These are phyloP conservation scores for Ophiorrhiza pumila DNA, from an alignment of 257 asterid genomes.

Conservation along the genomic window DNA sequence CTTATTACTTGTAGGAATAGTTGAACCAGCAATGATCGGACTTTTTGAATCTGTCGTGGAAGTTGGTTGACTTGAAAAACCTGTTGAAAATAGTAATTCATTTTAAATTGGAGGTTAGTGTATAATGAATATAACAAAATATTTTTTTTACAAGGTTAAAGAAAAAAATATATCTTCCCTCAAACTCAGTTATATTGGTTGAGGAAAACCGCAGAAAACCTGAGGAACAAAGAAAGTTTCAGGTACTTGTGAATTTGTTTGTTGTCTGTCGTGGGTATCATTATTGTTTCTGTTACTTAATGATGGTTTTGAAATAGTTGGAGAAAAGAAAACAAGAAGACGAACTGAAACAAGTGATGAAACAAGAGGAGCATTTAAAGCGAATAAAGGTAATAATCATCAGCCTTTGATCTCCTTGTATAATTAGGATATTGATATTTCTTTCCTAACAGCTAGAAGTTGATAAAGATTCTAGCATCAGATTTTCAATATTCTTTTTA, in stretches of 20 bases:
- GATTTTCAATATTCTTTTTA: background rate
- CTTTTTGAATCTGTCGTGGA: no score
- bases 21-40: no score
- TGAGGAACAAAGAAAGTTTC: constrained; percentile 85
- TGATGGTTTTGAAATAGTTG: constrained; percentile 40
- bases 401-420: background rate
- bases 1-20: no score
- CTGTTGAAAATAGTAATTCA: no score
- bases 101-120: no score
- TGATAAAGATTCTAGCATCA: background rate
- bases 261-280: background rate
- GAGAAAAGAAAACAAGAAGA: constrained; percentile 97
- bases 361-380: constrained; percentile 82
- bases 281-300: constrained; percentile 25
- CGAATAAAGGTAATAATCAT: constrained; percentile 65
- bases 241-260: constrained; percentile 37
- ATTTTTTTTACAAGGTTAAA: no score
- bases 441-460: background rate
- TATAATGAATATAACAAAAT: no score
- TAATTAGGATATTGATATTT: background rate
- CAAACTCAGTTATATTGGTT: constrained; percentile 81
- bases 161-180: no score
- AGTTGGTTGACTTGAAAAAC: no score
- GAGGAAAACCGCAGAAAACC: constrained; percentile 86
- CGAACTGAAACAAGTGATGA: constrained; percentile 85